These are phyloP conservation scores for Ogataea trehalophila DNA, from an alignment of 805 yeast species.

Conservation along the genomic window DNA sequence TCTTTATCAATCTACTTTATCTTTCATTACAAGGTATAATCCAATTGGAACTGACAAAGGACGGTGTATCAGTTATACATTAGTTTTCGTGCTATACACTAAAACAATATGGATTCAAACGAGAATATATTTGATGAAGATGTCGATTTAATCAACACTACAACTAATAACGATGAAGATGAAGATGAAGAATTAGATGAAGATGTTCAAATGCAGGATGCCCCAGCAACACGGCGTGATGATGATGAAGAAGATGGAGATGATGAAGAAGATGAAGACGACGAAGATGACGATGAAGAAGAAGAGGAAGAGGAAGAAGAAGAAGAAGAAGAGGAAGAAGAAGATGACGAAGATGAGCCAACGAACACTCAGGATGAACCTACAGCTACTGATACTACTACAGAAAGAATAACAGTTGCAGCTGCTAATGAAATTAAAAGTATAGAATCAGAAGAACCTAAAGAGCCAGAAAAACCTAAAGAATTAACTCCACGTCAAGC, in stretches of 20 bases:
- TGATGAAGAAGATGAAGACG: conserved; percentile 25
- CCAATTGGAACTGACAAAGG: no score
- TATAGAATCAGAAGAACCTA: conserved; percentile 5
- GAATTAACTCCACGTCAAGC: conserved; percentile 12
- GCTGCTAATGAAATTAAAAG: conserved; percentile 11
- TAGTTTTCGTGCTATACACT: neutral
- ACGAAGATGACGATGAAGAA: conserved; percentile 18
- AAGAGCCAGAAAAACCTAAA: conserved; percentile 1
- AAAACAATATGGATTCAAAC: conserved; percentile 14
- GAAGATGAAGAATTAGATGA: conserved; percentile 21
- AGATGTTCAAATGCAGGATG: conserved; percentile 3
- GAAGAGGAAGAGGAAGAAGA: conserved; percentile 21
- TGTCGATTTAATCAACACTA: conserved; percentile 15
- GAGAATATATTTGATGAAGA: conserved; percentile 23
- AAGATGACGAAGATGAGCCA: conserved; percentile 19
- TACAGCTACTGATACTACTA: conserved; percentile 1
- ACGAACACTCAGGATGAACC: conserved; percentile 14
- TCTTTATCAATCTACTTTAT: no score
- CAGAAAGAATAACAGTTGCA: neutral
- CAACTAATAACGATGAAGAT: conserved; percentile 8
- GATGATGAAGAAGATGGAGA: conserved; percentile 29
- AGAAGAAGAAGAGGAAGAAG: conserved; percentile 18
- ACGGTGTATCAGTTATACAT: no score
- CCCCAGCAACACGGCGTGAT: conserved; percentile 15
- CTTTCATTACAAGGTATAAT: no score